Evolutionary conservation across 2,329 filamentous ascomycete species (phyloP).

Genomic region (Penicillium sp.): DNA sequence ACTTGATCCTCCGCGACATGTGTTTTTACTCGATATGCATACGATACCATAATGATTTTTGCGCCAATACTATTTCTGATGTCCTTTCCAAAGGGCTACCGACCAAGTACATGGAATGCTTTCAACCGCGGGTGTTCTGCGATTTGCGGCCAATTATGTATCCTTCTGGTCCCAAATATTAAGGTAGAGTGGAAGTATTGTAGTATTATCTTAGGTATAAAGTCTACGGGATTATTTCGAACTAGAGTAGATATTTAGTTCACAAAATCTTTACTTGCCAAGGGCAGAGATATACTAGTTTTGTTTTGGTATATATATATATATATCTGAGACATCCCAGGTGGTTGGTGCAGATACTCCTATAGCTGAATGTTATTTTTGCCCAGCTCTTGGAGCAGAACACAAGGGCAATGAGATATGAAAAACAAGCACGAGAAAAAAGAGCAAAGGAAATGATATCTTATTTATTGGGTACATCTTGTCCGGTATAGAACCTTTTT

Average conservation of each 20-base stretch:
- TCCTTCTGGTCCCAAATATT: too few species aligned
- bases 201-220: not conserved
- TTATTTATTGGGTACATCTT: not conserved
- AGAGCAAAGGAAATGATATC: not conserved
- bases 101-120: not conserved
- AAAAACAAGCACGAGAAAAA: too few species aligned
- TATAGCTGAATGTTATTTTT: not conserved
- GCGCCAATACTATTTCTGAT: not conserved
- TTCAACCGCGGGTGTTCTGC: too few species aligned
- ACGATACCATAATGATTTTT: conserved; percentile 5
- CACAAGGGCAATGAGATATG: too few species aligned
- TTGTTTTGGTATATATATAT: too few species aligned
- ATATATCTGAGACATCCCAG: not conserved
- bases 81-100: not conserved
- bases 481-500: not conserved
- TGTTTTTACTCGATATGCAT: not conserved
- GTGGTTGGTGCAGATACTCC: not conserved
- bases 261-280: not conserved
- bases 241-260: not conserved
- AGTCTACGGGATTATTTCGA: not conserved
- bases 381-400: too few species aligned
- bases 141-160: not conserved
- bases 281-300: not conserved
- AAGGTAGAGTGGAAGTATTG: not conserved
- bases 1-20: not conserved